These are phyloP conservation scores for Phaeotremella fagi DNA, from an alignment of 768 basidiomycete genomes.

Conservation along the genomic window DNA sequence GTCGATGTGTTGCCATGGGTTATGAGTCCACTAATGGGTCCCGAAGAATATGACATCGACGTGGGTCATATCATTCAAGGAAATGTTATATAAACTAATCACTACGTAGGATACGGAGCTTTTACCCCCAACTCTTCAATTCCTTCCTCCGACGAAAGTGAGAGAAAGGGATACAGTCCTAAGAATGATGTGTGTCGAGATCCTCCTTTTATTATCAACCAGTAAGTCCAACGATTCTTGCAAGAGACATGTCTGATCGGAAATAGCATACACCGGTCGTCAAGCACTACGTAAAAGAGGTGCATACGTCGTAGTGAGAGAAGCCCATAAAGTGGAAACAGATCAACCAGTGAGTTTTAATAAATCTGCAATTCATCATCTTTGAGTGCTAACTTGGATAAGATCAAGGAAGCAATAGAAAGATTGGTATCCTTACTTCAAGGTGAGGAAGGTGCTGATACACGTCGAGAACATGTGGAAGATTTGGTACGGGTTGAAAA, in stretches of 20 bases:
- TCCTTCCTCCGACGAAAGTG: constrained; percentile 75
- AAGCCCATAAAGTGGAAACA: constrained; percentile 69
- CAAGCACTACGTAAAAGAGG: constrained; percentile 73
- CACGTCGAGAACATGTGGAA: constrained; percentile 54
- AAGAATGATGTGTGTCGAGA: constrained; percentile 80
- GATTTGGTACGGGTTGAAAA: constrained; percentile 55
- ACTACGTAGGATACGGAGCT: constrained; percentile 72
- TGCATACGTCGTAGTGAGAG: constrained; percentile 78
- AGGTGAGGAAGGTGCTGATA: constrained; percentile 47
- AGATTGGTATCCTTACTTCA: constrained; percentile 75
- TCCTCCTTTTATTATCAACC: constrained; percentile 78
- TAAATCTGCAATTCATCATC: neutral
- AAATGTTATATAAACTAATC: neutral
- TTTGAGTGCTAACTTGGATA: neutral
- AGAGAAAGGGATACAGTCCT: constrained; percentile 74
- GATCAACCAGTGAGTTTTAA: constrained; percentile 63
- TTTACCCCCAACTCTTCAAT: constrained; percentile 75
- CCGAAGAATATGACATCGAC: constrained; percentile 91
- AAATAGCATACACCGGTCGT: constrained; percentile 69
- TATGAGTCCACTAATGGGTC: constrained; percentile 83
- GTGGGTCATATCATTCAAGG: constrained; percentile 49
- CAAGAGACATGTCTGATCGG: too few species aligned
- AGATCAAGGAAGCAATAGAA: constrained; percentile 85
- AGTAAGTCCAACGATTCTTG: too few species aligned
- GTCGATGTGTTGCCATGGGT: constrained; percentile 80